These are phyloP conservation scores for Syzygium grande DNA, from an alignment of 345 rosid genomes.

Conservation along the genomic window DNA sequence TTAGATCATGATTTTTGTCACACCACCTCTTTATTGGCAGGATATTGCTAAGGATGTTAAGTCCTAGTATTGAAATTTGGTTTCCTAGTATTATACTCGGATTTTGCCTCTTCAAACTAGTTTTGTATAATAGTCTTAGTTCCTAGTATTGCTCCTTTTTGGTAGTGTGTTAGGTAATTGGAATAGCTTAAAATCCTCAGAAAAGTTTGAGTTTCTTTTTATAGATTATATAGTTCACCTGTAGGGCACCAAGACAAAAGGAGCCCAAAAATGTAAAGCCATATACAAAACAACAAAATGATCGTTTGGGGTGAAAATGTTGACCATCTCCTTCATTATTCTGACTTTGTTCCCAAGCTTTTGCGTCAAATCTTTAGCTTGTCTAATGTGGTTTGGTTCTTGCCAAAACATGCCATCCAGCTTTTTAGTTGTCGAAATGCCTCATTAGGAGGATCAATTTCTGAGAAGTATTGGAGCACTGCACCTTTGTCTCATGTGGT, in stretches of 20 bases:
- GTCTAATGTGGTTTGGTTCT: background rate
- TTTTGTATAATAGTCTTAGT: background rate
- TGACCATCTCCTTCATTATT: background rate
- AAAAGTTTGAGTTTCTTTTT: background rate
- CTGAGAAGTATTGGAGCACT: background rate
- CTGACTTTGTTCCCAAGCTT: background rate
- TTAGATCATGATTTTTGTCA: no score
- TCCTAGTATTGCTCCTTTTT: background rate
- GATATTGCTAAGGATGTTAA: background rate
- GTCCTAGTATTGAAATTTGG: background rate
- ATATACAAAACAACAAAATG: background rate
- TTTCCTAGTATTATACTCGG: background rate
- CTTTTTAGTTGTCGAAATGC: background rate
- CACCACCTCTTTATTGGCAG: background rate
- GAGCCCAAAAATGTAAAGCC: background rate
- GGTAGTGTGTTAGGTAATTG: background rate
- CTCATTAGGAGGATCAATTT: background rate
- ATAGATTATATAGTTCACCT: background rate
- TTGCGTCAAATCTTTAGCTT: background rate
- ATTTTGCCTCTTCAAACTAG: background rate
- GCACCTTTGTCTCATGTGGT: background rate
- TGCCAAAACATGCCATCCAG: background rate
- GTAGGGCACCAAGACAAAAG: background rate
- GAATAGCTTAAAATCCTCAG: background rate
- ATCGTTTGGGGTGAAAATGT: background rate